These are phyloP conservation scores for Leonotis leonurus DNA, from an alignment of 257 asterid genomes.

Conservation along the genomic window DNA sequence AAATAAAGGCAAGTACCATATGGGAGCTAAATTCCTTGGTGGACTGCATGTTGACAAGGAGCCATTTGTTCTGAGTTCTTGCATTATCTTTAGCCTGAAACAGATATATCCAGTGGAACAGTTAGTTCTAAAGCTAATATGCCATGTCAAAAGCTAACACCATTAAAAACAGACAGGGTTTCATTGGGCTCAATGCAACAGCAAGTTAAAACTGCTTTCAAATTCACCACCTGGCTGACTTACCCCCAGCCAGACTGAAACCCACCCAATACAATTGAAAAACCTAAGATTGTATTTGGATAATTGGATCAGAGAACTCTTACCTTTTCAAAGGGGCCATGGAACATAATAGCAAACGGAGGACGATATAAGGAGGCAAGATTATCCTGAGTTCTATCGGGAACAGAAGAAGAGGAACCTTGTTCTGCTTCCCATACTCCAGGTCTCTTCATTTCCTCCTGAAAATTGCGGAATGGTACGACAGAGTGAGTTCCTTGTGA, in stretches of 20 bases:
- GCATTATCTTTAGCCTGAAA: conserved; percentile 89
- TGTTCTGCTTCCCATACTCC: conserved; percentile 79
- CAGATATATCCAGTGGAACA: background rate
- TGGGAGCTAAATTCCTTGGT: conserved; percentile 91
- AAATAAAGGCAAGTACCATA: conserved; percentile 46
- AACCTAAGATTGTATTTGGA: background rate
- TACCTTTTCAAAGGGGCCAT: conserved; percentile 91
- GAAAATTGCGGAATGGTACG: conserved; percentile 94
- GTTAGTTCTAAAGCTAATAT: conserved; percentile 2
- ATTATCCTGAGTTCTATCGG: conserved; percentile 59
- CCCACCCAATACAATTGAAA: background rate
- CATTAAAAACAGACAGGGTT: background rate
- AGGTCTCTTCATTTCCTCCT: conserved; percentile 79
- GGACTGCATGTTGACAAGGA: conserved; percentile 86
- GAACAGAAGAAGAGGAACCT: conserved; percentile 60
- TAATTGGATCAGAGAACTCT: background rate
- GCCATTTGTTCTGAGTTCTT: conserved; percentile 76
- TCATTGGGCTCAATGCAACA: background rate
- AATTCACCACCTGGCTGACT: background rate
- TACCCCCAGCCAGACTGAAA: background rate
- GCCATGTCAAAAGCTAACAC: background rate
- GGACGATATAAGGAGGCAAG: conserved; percentile 97
- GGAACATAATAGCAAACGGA: conserved; percentile 85
- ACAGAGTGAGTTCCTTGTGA: conserved; percentile 61
- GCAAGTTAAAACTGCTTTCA: background rate